Evolutionary conservation across 768 basidiomycete genomes (phyloP).

Genomic region (Jaapia argillacea): DNA sequence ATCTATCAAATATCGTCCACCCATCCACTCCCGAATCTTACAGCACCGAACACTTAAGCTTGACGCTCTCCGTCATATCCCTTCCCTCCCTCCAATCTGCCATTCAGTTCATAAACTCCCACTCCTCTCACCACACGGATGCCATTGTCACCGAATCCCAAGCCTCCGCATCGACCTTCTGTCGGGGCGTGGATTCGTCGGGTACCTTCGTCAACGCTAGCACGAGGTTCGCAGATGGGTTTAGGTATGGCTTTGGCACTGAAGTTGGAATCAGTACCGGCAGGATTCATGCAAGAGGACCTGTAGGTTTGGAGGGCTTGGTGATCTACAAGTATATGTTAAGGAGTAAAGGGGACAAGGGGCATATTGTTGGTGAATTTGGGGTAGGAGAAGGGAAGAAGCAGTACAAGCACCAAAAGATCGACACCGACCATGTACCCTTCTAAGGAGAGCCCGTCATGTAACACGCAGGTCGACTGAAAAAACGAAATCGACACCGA

Average conservation of each 20-base stretch:
- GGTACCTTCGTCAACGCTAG: conserved; percentile 93
- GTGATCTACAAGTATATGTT: conserved; percentile 96
- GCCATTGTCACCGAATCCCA: conserved; percentile 80
- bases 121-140: conserved; percentile 95
- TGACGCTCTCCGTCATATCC: conserved; percentile 72
- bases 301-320: conserved; percentile 88
- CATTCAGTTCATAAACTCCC: conserved; percentile 82
- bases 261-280: conserved; percentile 98
- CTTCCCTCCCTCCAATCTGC: conserved; percentile 67
- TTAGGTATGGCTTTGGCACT: conserved; percentile 93
- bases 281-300: conserved; percentile 91
- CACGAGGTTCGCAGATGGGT: conserved; percentile 94
- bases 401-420: conserved; percentile 55
- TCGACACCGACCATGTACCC: conserved; percentile 34
- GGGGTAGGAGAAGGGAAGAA: conserved; percentile 61
- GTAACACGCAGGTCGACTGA: neutral
- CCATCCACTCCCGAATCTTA: conserved; percentile 58
- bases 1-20: conserved; percentile 36
- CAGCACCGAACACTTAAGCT: conserved; percentile 79
- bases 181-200: conserved; percentile 82
- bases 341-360: conserved; percentile 58
- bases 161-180: conserved; percentile 58
- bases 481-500: conserved; percentile 1
- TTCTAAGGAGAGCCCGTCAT: conserved; percentile 22
- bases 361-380: conserved; percentile 85